Conservation (phyloP, 2,329 filamentous ascomycete genomes). For the Alternaria gansuensis region DNA sequence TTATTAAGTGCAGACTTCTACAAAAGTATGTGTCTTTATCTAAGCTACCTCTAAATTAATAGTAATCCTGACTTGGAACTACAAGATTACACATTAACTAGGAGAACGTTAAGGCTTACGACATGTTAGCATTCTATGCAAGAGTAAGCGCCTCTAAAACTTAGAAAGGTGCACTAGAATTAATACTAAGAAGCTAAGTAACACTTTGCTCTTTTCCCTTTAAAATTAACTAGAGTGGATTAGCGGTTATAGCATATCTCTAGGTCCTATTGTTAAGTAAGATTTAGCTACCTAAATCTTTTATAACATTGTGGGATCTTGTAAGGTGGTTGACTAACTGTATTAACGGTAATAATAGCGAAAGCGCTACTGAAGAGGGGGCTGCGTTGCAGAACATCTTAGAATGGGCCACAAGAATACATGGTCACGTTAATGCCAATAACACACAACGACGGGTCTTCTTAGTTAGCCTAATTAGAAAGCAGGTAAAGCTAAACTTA, state of each 20-base stretch:
- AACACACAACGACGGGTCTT: constrained; percentile 3
- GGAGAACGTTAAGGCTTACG: not conserved
- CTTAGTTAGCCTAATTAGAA: constrained; percentile 4
- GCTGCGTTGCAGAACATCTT: not conserved
- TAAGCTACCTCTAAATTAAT: too few relatives aligned
- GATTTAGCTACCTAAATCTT: constrained; percentile 1
- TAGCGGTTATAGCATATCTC: not conserved
- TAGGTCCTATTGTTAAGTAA: not conserved
- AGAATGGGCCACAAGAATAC: constrained; percentile 2
- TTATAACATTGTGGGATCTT: constrained; percentile 2
- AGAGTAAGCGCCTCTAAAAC: constrained; percentile 4
- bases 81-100: not conserved
- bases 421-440: not conserved
- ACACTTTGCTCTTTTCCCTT: not conserved
- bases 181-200: not conserved
- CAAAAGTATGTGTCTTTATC: too few relatives aligned
- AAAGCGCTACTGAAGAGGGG: constrained; percentile 1
- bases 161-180: constrained; percentile 1
- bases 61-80: too few relatives aligned
- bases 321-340: not conserved
- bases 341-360: not conserved
- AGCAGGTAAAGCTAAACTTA: constrained; percentile 4
- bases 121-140: not conserved
- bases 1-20: too few relatives aligned
- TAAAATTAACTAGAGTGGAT: constrained; percentile 1